Evolutionary conservation across 148 eudicot species (phyloP), one percentile per base, ranked within the genome.

Genomic region (Amaranthus hypochondriacus): DNA sequence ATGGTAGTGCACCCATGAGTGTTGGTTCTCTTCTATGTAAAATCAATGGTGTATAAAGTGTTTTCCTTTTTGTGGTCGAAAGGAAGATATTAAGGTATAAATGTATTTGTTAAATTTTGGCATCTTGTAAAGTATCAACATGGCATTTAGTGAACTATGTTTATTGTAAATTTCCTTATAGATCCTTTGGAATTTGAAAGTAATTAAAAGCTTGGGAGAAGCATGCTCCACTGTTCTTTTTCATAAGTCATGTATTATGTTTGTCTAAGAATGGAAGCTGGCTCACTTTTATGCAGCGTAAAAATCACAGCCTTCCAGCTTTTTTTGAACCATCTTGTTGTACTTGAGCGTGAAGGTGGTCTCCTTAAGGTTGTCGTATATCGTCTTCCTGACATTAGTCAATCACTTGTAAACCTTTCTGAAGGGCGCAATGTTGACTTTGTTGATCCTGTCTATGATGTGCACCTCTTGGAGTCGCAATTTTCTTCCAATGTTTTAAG

Each of bases 361-460:
- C 87, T 94, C 74, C 87, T 83, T 4, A 86, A 76, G 79, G 62
- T 94, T 71, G 80, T 80, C 48, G 72, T 88, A 39, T 87, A 86
- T 82, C 70, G 73, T 73, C 96, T 94, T 84, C 98, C 98, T 77
- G 85, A 87, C 63, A 72, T 82, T 75, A 90, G 89, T 70, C 84
- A 84, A 77, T 89, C 93, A 76, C 86, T 89, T 68, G 78, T 78
- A 77, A 83, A 77, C 63, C 96, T 94, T 85, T 75, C 76, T 72
- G 84, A 76, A 71, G 93, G 90, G 46, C 85, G 81, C 50, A 48
- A 78, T 62, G 90, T 94, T 80, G 90, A 88, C 49, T 92, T 94
- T 78, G 69, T 84, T 76, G 98, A 94, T 83, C 93, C 97, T 60
- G 82, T 86, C 73, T 94, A 91, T 73, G 87, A 86, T 48, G 84